Conservation (phyloP, 208 protist genomes). For the Lotmaria passim region DNA sequence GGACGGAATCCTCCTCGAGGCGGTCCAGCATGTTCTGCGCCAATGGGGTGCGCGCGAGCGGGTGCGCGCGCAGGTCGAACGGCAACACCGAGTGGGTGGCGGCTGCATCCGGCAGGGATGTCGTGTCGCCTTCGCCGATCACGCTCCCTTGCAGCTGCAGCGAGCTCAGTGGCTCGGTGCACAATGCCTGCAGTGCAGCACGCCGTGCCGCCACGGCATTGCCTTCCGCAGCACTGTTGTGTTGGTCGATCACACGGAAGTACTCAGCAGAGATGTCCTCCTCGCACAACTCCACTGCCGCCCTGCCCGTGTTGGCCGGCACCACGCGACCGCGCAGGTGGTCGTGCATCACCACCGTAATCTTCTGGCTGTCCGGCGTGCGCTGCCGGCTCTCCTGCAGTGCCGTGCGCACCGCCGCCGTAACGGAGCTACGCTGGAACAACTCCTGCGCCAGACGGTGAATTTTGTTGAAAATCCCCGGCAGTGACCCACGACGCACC, state of each 20-base stretch:
- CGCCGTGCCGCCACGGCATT: slow-evolving; percentile 3
- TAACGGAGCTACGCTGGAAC: slow-evolving; percentile 27
- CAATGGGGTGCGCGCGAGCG: slow-evolving; percentile 51
- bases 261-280: slow-evolving; percentile 27
- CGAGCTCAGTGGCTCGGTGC: slow-evolving; percentile 46
- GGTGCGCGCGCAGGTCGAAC: slow-evolving; percentile 69
- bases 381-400: slow-evolving; percentile 28
- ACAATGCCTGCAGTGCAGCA: slow-evolving; percentile 43
- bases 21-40: slow-evolving; percentile 79
- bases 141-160: slow-evolving; percentile 28
- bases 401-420: slow-evolving; percentile 24
- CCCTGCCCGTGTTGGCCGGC: slow-evolving; percentile 38
- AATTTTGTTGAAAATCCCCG: slow-evolving; percentile 45
- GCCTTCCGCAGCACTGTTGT: neutral
- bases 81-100: slow-evolving; percentile 47
- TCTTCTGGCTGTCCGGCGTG: slow-evolving; percentile 22
- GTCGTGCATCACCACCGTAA: slow-evolving; percentile 35
- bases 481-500: slow-evolving; percentile 29
- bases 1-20: slow-evolving; percentile 70
- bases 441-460: slow-evolving; percentile 40
- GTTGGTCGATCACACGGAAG: slow-evolving; percentile 20
- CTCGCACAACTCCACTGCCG: slow-evolving; percentile 33
- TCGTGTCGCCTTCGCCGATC: slow-evolving; percentile 23
- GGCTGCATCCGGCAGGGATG: neutral
- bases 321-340: slow-evolving; percentile 41